phyloP scores from a whole-genome alignment of 352 stramenopile species.

The Thalassiosira mediterranea region DNA sequence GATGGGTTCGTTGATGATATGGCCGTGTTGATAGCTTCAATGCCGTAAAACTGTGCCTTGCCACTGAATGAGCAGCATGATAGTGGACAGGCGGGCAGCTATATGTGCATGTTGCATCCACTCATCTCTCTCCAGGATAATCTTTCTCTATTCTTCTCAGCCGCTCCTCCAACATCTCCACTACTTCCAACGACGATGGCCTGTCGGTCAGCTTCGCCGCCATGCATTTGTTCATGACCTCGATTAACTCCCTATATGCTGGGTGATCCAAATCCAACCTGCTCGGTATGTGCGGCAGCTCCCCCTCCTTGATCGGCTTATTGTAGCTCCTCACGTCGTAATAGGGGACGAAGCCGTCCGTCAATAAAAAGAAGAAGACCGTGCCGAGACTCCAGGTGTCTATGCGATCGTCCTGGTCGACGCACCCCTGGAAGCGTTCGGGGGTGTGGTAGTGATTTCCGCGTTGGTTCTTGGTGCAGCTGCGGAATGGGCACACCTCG shows the following conservation, averaged over 20 bases:
- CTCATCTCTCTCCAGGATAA: too few species aligned
- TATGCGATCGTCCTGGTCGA: constrained; percentile 76
- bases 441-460: constrained; percentile 78
- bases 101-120: too few species aligned
- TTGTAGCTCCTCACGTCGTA: constrained; percentile 15
- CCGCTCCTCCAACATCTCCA: constrained; percentile 13
- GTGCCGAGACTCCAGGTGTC: constrained; percentile 29
- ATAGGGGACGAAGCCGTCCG: constrained; percentile 19
- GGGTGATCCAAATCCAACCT: too few species aligned
- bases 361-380: constrained; percentile 40
- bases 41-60: too few species aligned
- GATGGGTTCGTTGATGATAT: too few species aligned
- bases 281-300: too few species aligned
- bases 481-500: constrained; percentile 25
- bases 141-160: constrained; percentile 1
- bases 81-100: too few species aligned
- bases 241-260: constrained; percentile 6
- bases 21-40: too few species aligned
- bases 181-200: constrained; percentile 17
- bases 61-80: too few species aligned
- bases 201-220: constrained; percentile 1
- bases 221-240: constrained; percentile 4
- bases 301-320: too few species aligned
- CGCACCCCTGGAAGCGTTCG: constrained; percentile 71
- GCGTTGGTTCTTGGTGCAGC: constrained; percentile 58